These are phyloP conservation scores for Neurospora cerealis DNA, from an alignment of 495 filamentous ascomycete genomes.

Conservation along the genomic window DNA sequence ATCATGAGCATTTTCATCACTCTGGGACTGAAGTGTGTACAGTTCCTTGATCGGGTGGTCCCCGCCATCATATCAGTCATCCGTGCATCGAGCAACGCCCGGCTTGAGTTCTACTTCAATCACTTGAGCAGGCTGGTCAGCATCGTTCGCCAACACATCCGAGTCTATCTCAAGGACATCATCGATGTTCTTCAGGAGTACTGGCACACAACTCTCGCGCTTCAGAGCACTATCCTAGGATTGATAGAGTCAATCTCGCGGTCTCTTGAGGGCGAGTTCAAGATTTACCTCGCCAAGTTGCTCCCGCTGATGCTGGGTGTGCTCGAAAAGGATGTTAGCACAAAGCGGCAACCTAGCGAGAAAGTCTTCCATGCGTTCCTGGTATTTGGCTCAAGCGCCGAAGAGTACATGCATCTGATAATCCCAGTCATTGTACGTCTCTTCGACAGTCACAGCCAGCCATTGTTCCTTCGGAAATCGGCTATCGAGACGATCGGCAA, in stretches of 20 bases:
- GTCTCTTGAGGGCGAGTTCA: slow-evolving; percentile 93
- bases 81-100: slow-evolving; percentile 55
- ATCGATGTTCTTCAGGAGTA: slow-evolving; percentile 75
- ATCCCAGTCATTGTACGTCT: slow-evolving; percentile 90
- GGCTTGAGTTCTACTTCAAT: slow-evolving; percentile 92
- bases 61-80: slow-evolving; percentile 88
- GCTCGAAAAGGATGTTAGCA: slow-evolving; percentile 73
- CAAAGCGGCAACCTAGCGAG: slow-evolving; percentile 66
- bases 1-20: slow-evolving; percentile 99
- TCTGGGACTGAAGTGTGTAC: slow-evolving; percentile 86
- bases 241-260: slow-evolving; percentile 88
- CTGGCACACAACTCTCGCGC: slow-evolving; percentile 64
- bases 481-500: slow-evolving; percentile 93
- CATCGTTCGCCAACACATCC: slow-evolving; percentile 92
- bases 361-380: slow-evolving; percentile 90
- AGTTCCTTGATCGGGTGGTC: slow-evolving; percentile 85
- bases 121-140: slow-evolving; percentile 86
- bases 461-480: slow-evolving; percentile 64
- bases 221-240: slow-evolving; percentile 83
- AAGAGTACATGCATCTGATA: slow-evolving; percentile 99
- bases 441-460: slow-evolving; percentile 77
- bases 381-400: slow-evolving; percentile 89
- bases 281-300: slow-evolving; percentile 78
- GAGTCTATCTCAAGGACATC: slow-evolving; percentile 75
- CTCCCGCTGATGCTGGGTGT: slow-evolving; percentile 89